These are phyloP conservation scores for Vanrija pseudolonga DNA, from an alignment of 1,284 basidiomycete genomes.

Conservation along the genomic window DNA sequence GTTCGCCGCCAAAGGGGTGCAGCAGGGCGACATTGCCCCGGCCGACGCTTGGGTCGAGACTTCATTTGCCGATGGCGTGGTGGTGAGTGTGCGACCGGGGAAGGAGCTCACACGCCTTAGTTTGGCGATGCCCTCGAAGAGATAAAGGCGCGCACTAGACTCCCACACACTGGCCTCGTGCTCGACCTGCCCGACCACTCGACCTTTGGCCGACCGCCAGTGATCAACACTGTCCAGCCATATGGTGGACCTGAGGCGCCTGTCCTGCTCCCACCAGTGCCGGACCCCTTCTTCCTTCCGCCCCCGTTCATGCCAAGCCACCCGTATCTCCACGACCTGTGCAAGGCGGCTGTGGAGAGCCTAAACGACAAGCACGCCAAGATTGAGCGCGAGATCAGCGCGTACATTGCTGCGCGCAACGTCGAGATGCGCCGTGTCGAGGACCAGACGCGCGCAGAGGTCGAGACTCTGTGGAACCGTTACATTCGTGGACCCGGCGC, in stretches of 20 bases:
- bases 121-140: slow-evolving; percentile 24
- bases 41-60: slow-evolving; percentile 30
- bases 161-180: slow-evolving; percentile 26
- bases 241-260: slow-evolving; percentile 3
- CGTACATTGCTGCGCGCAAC: slow-evolving; percentile 31
- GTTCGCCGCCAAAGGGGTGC: slow-evolving; percentile 21
- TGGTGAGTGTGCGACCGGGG: slow-evolving; percentile 21
- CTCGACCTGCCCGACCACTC: slow-evolving; percentile 14
- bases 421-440: slow-evolving; percentile 37
- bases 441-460: slow-evolving; percentile 40
- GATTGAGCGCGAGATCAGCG: slow-evolving; percentile 38
- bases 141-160: slow-evolving; percentile 1
- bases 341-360: slow-evolving; percentile 30
- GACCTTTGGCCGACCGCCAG: slow-evolving; percentile 17
- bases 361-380: slow-evolving; percentile 27
- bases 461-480: slow-evolving; percentile 43
- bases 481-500: slow-evolving; percentile 33
- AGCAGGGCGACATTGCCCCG: slow-evolving; percentile 14
- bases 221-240: slow-evolving; percentile 18
- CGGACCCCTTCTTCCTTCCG: slow-evolving; percentile 50
- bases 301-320: slow-evolving; percentile 51
- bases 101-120: slow-evolving; percentile 9
- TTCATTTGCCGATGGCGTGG: slow-evolving; percentile 25
- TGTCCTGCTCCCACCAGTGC: slow-evolving; percentile 32
- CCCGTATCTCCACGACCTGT: slow-evolving; percentile 43